Evolutionary conservation across 2,329 filamentous ascomycete genomes (phyloP).

Genomic region (Colletotrichum sp.): DNA sequence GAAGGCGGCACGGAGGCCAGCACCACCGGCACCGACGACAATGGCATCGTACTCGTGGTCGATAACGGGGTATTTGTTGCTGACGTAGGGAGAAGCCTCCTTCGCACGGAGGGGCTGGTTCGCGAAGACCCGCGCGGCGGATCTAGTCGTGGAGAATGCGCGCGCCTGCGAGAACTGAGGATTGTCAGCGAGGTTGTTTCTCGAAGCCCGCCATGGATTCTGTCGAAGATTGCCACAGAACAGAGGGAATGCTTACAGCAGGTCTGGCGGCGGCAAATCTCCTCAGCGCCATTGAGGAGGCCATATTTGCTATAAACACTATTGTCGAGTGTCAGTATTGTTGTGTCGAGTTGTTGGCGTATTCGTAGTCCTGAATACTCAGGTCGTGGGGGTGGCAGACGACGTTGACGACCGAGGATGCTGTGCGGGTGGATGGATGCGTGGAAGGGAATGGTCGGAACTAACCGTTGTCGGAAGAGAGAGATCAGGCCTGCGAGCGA

Average conservation of each 20-base stretch:
- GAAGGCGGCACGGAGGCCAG: slow-evolving; percentile 83
- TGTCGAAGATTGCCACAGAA: background rate
- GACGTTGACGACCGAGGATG: background rate
- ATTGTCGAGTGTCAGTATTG: background rate
- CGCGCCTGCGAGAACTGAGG: slow-evolving; percentile 71
- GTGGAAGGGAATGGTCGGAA: background rate
- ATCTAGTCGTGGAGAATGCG: slow-evolving; percentile 86
- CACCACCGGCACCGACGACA: slow-evolving; percentile 85
- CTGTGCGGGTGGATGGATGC: background rate
- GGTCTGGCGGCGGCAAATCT: slow-evolving; percentile 61
- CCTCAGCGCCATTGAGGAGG: slow-evolving; percentile 70
- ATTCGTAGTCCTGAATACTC: background rate
- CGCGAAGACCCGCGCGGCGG: slow-evolving; percentile 83
- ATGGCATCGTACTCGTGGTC: slow-evolving; percentile 99
- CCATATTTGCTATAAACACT: slow-evolving; percentile 45
- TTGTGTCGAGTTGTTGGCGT: background rate
- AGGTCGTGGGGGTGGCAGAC: background rate
- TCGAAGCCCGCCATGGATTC: slow-evolving; percentile 26
- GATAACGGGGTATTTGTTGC: slow-evolving; percentile 92
- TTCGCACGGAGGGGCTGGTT: slow-evolving; percentile 88
- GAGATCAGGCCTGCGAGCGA: background rate
- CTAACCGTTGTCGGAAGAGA: slow-evolving; percentile 10
- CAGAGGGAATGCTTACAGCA: slow-evolving; percentile 50
- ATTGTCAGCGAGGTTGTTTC: background rate
- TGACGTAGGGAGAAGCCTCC: slow-evolving; percentile 87